Conservation (phyloP, 805 yeast genomes). For the Starmera amethionina region DNA sequence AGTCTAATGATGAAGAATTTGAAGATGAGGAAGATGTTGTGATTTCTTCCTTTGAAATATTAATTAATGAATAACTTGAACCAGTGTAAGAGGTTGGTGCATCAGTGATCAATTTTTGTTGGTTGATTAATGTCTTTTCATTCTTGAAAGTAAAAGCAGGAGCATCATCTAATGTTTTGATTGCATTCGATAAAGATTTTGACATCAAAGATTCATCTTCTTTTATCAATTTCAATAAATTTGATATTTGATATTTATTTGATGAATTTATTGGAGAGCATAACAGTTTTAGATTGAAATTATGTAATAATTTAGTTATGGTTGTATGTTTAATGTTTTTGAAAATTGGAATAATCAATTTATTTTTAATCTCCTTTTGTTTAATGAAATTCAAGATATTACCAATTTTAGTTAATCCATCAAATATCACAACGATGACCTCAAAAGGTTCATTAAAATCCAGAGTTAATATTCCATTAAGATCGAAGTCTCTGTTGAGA, state of each 20-base stretch:
- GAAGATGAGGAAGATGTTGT: too few relatives aligned
- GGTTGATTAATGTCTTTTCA: too few relatives aligned
- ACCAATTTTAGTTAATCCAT: slow-evolving; percentile 19
- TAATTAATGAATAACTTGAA: too few relatives aligned
- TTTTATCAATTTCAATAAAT: slow-evolving; percentile 11
- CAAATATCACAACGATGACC: slow-evolving; percentile 15
- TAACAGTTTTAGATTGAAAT: slow-evolving; percentile 9
- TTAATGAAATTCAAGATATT: slow-evolving; percentile 18
- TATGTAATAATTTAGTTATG: slow-evolving; percentile 10
- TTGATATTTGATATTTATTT: slow-evolving; percentile 9
- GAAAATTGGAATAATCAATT: slow-evolving; percentile 16
- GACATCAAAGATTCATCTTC: slow-evolving; percentile 8
- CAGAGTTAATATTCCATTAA: slow-evolving; percentile 13
- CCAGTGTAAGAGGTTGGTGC: too few relatives aligned
- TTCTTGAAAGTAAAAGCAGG: too few relatives aligned
- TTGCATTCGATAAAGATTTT: slow-evolving; percentile 1
- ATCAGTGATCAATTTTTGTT: too few relatives aligned
- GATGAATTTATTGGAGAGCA: slow-evolving; percentile 17
- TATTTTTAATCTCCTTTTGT: slow-evolving; percentile 3
- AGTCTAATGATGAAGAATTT: too few relatives aligned
- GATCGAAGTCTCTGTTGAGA: slow-evolving; percentile 3
- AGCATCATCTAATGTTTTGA: too few relatives aligned
- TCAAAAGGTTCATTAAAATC: slow-evolving; percentile 8
- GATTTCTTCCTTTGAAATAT: too few relatives aligned
- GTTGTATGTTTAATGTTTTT: slow-evolving; percentile 13